Evolutionary conservation across 495 filamentous ascomycete genomes (phyloP), one percentile per base, ranked within the genome.

Genomic region (Thozetella sp.): DNA sequence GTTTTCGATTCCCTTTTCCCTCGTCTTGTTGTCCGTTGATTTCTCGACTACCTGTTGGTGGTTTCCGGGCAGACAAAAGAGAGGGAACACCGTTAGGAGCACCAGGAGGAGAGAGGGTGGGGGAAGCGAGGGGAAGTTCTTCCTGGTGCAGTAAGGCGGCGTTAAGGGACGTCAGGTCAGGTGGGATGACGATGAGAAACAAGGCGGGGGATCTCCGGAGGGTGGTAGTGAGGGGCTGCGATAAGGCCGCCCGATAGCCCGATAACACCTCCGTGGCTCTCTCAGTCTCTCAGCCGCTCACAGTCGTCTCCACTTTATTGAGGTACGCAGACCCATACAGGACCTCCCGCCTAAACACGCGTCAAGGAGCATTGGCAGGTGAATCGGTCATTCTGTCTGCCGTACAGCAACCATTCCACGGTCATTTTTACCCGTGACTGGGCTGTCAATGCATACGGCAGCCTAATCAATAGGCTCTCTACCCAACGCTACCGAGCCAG

Each of bases 91-190:
- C 43, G 4, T 48, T 9, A n/a, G n/a, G 20, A 4, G 43, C 43
- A 48, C 43, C 43, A n/a, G 43, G 43, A 48, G 43, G 43, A 48
- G 43, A 48, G 43, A 48, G 4, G 43, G 43, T 48, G 11, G 20
- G 20, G n/a, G 43, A 20, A 48, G 20, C 43, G 43, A 48, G n/a
- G 43, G 43, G n/a, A 20, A 48, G 43, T 48, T 48, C 43, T 48
- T 48, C 43, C 43, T n/a, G 43, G 43, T 48, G 43, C 43, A 48
- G 43, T 48, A n/a, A 48, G 10, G 43, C 43, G n/a, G 43, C 43
- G 43, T 48, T 13, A n/a, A 48, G 26, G 56, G 20, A 13, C 43
- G 6, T n/a, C 10, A 4, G 20, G 43, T 48, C 43, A 48, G 43
- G n/a, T 48, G 43, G 43, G 43, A 48, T 13, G 12, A 11, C 11